phyloP scores from a whole-genome alignment of 2,329 filamentous ascomycete species.

The Neonectria ditissima region DNA sequence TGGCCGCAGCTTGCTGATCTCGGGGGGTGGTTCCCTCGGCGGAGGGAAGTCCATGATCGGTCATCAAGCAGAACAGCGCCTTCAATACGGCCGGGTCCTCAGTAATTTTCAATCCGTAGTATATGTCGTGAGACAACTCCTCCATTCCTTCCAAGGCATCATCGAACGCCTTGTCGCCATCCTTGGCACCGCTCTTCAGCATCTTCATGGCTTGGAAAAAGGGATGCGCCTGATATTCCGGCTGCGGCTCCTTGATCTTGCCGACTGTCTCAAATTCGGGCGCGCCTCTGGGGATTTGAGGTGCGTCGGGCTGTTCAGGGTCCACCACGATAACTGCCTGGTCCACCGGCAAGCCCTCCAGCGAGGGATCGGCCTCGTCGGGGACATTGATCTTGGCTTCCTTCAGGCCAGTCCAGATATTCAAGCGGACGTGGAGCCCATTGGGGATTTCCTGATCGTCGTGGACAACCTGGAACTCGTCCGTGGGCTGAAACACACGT shows the following conservation, averaged over 20 bases:
- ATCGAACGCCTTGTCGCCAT: slow-evolving; percentile 54
- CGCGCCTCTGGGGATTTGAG: slow-evolving; percentile 60
- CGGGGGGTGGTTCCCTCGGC: slow-evolving; percentile 49
- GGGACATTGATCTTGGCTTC: slow-evolving; percentile 76
- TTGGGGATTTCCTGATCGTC: slow-evolving; percentile 74
- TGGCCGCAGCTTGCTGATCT: slow-evolving; percentile 66
- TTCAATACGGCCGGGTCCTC: slow-evolving; percentile 66
- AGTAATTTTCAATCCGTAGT: slow-evolving; percentile 73
- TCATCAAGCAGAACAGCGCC: slow-evolving; percentile 68
- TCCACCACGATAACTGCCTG: slow-evolving; percentile 67
- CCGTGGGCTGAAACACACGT: slow-evolving; percentile 70
- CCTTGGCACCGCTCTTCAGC: slow-evolving; percentile 58
- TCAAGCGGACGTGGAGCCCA: slow-evolving; percentile 74
- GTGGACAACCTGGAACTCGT: slow-evolving; percentile 72
- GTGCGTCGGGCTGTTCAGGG: slow-evolving; percentile 51
- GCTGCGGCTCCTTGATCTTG: slow-evolving; percentile 64
- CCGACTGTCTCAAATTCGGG: slow-evolving; percentile 69
- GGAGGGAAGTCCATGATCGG: slow-evolving; percentile 42
- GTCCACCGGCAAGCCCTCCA: slow-evolving; percentile 65
- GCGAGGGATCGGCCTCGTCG: slow-evolving; percentile 59
- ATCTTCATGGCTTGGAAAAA: slow-evolving; percentile 59
- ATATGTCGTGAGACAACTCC: slow-evolving; percentile 76
- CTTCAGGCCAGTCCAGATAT: slow-evolving; percentile 72
- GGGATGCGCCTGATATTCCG: slow-evolving; percentile 48
- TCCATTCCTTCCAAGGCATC: slow-evolving; percentile 68